These are phyloP conservation scores for Kalmanozyma brasiliensis DNA, from an alignment of 1,284 basidiomycete species.

Conservation along the genomic window DNA sequence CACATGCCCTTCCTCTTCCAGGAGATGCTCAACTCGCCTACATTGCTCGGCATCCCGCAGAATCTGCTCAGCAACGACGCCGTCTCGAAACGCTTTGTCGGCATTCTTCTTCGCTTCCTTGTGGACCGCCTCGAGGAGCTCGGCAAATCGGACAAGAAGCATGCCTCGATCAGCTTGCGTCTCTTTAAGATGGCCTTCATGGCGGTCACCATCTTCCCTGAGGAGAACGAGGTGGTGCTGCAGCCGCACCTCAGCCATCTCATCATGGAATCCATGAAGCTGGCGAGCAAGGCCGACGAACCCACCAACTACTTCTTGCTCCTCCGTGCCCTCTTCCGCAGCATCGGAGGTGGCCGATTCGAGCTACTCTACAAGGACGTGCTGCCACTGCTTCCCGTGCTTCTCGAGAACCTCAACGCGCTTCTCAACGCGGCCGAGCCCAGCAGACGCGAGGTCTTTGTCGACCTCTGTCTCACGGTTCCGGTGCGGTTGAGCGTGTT, in stretches of 20 bases:
- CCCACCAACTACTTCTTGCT: constrained; percentile 94
- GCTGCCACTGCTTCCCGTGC: constrained; percentile 91
- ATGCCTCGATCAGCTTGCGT: constrained; percentile 80
- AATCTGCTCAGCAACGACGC: constrained; percentile 83
- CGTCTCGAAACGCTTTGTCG: constrained; percentile 89
- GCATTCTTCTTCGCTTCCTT: constrained; percentile 88
- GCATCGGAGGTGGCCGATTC: constrained; percentile 96
- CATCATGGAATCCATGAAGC: constrained; percentile 95
- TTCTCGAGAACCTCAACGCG: constrained; percentile 89
- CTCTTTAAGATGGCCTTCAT: constrained; percentile 97
- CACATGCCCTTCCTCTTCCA: constrained; percentile 64
- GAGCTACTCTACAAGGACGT: constrained; percentile 97
- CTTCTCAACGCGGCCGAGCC: constrained; percentile 66
- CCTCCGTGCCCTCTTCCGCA: constrained; percentile 92
- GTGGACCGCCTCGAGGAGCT: constrained; percentile 82
- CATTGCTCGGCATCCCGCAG: constrained; percentile 87
- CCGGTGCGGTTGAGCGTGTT: constrained; percentile 95
- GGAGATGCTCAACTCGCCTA: constrained; percentile 73
- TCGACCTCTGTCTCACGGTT: constrained; percentile 96
- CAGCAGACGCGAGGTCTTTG: constrained; percentile 72
- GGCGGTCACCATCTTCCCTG: constrained; percentile 83
- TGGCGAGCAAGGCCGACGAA: constrained; percentile 89
- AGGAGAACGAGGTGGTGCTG: constrained; percentile 87
- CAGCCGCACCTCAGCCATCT: constrained; percentile 91
- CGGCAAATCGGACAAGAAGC: constrained; percentile 83